These are phyloP conservation scores for Scutellaria baicalensis DNA, from an alignment of 257 asterid species.

Conservation along the genomic window DNA sequence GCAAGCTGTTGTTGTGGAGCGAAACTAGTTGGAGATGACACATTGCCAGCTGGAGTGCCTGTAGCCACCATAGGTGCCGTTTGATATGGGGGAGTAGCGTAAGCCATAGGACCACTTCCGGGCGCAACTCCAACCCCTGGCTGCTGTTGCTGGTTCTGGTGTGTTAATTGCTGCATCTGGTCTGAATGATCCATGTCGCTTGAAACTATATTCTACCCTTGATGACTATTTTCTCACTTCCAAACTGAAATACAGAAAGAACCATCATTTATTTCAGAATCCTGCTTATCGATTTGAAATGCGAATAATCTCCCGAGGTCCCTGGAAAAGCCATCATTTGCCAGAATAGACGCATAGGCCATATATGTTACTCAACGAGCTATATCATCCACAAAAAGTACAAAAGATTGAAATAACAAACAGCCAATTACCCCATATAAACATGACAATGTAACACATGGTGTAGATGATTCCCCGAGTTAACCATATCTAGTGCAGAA, in stretches of 20 bases:
- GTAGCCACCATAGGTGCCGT: slow-evolving; percentile 28
- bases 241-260: slow-evolving; percentile 4
- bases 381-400: background rate
- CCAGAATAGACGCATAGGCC: background rate
- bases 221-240: slow-evolving; percentile 9
- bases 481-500: background rate
- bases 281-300: background rate
- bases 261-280: background rate
- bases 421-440: background rate
- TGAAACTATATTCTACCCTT: background rate
- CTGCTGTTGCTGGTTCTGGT: slow-evolving; percentile 32
- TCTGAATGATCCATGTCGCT: slow-evolving; percentile 38
- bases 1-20: slow-evolving; percentile 37
- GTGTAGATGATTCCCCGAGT: background rate
- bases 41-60: slow-evolving; percentile 33
- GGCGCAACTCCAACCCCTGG: slow-evolving; percentile 24
- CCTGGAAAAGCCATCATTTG: background rate
- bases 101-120: slow-evolving; percentile 22
- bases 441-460: background rate
- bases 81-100: slow-evolving; percentile 28
- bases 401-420: background rate
- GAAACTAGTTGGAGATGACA: slow-evolving; percentile 37
- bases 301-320: background rate
- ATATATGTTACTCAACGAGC: background rate
- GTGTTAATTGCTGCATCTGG: slow-evolving; percentile 27